Evolutionary conservation across 306 rosid genomes (phyloP).

Genomic region (Rosa lucieae): DNA sequence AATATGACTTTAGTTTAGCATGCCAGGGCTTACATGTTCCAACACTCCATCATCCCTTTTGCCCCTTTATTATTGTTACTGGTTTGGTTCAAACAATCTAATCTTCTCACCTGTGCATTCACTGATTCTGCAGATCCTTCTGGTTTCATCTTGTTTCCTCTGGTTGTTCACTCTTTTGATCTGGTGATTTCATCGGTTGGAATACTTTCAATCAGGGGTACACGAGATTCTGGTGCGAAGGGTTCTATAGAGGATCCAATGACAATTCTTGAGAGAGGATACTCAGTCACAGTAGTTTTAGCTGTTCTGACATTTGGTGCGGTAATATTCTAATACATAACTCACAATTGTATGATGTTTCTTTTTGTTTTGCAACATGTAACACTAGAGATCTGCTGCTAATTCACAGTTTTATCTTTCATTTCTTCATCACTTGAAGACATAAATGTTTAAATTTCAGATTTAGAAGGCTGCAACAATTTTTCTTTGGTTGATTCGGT

Average conservation of each 20-base stretch:
- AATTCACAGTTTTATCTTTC: slow-evolving; percentile 6
- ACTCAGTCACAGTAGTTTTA: slow-evolving; percentile 77
- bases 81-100: slow-evolving; percentile 1
- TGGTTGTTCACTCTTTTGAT: slow-evolving; percentile 96
- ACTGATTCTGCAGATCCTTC: slow-evolving; percentile 78
- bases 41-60: neutral
- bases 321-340: slow-evolving; percentile 55
- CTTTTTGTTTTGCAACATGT: slow-evolving; percentile 4
- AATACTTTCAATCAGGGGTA: slow-evolving; percentile 85
- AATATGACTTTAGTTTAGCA: neutral
- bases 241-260: slow-evolving; percentile 88
- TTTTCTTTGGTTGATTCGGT: slow-evolving; percentile 19
- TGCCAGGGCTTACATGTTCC: neutral
- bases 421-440: slow-evolving; percentile 20
- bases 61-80: neutral
- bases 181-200: slow-evolving; percentile 87
- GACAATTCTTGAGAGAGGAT: slow-evolving; percentile 95
- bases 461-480: slow-evolving; percentile 16
- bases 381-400: neutral
- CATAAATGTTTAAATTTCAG: neutral
- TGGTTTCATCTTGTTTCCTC: slow-evolving; percentile 99
- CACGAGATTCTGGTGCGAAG: slow-evolving; percentile 75
- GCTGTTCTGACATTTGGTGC: slow-evolving; percentile 87
- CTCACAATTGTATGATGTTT: slow-evolving; percentile 20
- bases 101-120: slow-evolving; percentile 31